Base-by-base conservation (phyloP, 2,329 filamentous ascomycete species). In the Spiromastix sp. region DNA sequence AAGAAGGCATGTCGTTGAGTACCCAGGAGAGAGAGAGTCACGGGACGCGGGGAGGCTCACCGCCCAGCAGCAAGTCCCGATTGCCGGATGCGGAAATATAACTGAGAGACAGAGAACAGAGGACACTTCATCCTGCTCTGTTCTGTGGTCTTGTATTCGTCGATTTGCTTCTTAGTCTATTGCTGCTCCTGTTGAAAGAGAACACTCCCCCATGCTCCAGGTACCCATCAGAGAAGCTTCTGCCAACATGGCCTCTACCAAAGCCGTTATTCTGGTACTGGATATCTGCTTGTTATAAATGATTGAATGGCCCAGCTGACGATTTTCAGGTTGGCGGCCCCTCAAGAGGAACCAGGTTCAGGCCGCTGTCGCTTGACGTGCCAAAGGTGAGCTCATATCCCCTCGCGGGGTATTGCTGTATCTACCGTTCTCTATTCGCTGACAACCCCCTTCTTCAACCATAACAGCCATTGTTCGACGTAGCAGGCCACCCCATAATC, bases 401-500 rank as follows among this genome's bases (percentile, higher is more conserved):
- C n/a, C n/a, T n/a, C n/a, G n/a, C n/a, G n/a, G n/a, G n/a, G n/a
- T n/a, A n/a, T n/a, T n/a, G n/a, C n/a, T n/a, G n/a, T n/a, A n/a
- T n/a, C n/a, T n/a, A n/a, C 47, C 29, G 13, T 25, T 6, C 7
- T 3, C 16, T 22, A 19, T 36, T 22, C 10, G n/a, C 17, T 17
- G 30, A 10, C 7, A 8, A 7, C 15, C 15, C 11, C 6, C 32
- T 22, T 38, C 24, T 36, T 29, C 28, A 26, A 12, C 36, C 3
- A 32, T 19, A 20, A 4, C 47, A 93, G 85, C 91, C 91, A 45
- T 83, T 98, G 49, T 96, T 98, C 69, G 89, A 95, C 61, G 86
- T 98, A 55, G 91, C 91, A 48, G 91, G 91, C 50, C 91, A 98
- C 65, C 86, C 89, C 50, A 96, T 98, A 67, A 86, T 96, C 69